phyloP scores from a whole-genome alignment of 257 asterid genomes.

The Primulina huaijiensis region DNA sequence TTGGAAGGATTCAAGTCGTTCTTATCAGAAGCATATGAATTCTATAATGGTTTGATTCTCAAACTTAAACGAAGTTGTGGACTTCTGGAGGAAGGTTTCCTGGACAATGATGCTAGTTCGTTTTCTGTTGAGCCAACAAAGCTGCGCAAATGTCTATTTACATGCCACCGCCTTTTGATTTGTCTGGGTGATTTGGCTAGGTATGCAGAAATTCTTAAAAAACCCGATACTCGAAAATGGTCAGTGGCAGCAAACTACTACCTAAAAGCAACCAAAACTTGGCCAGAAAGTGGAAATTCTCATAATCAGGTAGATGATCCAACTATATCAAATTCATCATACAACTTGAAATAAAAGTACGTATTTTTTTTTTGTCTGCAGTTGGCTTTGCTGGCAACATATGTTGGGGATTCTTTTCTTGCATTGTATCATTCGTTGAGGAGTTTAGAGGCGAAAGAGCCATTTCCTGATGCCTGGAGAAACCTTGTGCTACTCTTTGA shows the following conservation, averaged over 20 bases:
- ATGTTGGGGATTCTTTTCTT: slow-evolving; percentile 70
- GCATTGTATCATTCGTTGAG: slow-evolving; percentile 84
- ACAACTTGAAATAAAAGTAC: not conserved
- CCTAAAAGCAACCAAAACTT: slow-evolving; percentile 65
- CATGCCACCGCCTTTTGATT: slow-evolving; percentile 81
- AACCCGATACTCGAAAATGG: slow-evolving; percentile 57
- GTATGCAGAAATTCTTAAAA: slow-evolving; percentile 60
- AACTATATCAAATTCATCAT: not conserved
- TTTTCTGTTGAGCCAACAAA: slow-evolving; percentile 33
- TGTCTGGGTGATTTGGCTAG: slow-evolving; percentile 91
- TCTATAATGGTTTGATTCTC: slow-evolving; percentile 48
- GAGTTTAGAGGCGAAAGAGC: slow-evolving; percentile 86
- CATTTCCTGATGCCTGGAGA: slow-evolving; percentile 92
- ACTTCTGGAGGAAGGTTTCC: slow-evolving; percentile 44
- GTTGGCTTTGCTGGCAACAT: slow-evolving; percentile 84
- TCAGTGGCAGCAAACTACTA: slow-evolving; percentile 68
- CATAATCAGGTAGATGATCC: slow-evolving; percentile 71
- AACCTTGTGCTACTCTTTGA: slow-evolving; percentile 79
- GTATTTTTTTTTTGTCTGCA: slow-evolving; percentile 30
- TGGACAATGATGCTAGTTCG: slow-evolving; percentile 24
- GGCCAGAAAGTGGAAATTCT: slow-evolving; percentile 89
- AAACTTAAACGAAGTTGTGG: slow-evolving; percentile 49
- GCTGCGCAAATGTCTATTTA: slow-evolving; percentile 42
- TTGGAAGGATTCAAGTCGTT: slow-evolving; percentile 58
- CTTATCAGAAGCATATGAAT: slow-evolving; percentile 68